Evolutionary conservation across 2,329 filamentous ascomycete species (phyloP).

Genomic region (Zymoseptoria passerinii): DNA sequence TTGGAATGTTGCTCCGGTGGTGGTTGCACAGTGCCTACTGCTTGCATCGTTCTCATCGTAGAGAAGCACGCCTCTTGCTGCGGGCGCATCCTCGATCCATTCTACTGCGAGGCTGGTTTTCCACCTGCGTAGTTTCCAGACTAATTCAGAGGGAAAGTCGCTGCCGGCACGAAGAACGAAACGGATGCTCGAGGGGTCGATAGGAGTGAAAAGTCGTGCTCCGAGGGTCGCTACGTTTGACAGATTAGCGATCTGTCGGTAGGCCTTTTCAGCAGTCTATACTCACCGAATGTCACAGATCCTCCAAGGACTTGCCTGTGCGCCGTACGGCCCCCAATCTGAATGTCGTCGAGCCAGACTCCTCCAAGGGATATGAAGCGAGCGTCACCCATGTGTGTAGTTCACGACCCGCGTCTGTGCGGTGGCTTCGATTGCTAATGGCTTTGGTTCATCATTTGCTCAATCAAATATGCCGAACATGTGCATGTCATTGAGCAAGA

Average conservation of each 20-base stretch:
- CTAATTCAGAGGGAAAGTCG: slow-evolving; percentile 16
- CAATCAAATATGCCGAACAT: neutral
- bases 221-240: slow-evolving; percentile 17
- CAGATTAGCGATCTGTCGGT: slow-evolving; percentile 1
- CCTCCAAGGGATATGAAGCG: slow-evolving; percentile 17
- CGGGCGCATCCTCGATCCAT: slow-evolving; percentile 6
- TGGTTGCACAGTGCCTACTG: slow-evolving; percentile 3
- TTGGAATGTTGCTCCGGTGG: neutral
- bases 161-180: slow-evolving; percentile 17
- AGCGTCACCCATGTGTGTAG: neutral
- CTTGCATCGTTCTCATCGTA: slow-evolving; percentile 15
- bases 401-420: neutral
- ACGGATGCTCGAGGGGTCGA: slow-evolving; percentile 7
- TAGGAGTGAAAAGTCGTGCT: slow-evolving; percentile 14
- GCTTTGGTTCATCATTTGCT: neutral
- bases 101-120: slow-evolving; percentile 13
- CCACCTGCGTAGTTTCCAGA: slow-evolving; percentile 17
- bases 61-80: slow-evolving; percentile 19
- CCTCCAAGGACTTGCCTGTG: slow-evolving; percentile 18
- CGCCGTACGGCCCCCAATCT: slow-evolving; percentile 7
- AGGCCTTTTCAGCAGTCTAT: neutral
- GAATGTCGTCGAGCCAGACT: slow-evolving; percentile 27
- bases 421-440: neutral
- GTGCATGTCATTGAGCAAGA: neutral
- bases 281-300: slow-evolving; percentile 18